Conservation (phyloP, 805 yeast species). For the Deakozyma indianensis region DNA sequence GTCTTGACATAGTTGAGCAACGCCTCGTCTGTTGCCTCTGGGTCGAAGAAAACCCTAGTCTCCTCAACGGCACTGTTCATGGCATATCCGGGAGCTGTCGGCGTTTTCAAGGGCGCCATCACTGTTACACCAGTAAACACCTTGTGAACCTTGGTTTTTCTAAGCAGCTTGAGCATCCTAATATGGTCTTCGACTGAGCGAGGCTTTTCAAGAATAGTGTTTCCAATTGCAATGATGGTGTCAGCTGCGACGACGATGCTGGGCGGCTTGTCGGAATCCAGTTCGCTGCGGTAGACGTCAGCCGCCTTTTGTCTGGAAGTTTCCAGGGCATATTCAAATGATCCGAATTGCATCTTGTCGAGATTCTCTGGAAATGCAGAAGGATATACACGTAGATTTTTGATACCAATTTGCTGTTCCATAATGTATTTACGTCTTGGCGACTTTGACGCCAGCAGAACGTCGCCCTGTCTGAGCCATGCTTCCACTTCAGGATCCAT, state of each 20-base stretch:
- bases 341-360: slow-evolving; percentile 33
- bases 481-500: not conserved
- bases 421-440: slow-evolving; percentile 71
- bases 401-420: slow-evolving; percentile 27
- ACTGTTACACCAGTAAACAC: slow-evolving; percentile 44
- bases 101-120: slow-evolving; percentile 27
- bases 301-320: slow-evolving; percentile 60
- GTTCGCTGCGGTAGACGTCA: slow-evolving; percentile 34
- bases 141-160: slow-evolving; percentile 32
- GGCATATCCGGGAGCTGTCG: slow-evolving; percentile 28
- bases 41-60: slow-evolving; percentile 25
- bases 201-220: slow-evolving; percentile 73
- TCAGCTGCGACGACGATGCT: slow-evolving; percentile 47
- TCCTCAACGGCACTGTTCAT: slow-evolving; percentile 27
- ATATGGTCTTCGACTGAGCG: slow-evolving; percentile 35
- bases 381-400: slow-evolving; percentile 29
- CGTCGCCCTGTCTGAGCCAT: slow-evolving; percentile 11
- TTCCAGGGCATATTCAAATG: slow-evolving; percentile 47
- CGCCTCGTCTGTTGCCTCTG: slow-evolving; percentile 35
- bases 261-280: slow-evolving; percentile 20
- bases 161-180: slow-evolving; percentile 30
- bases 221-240: slow-evolving; percentile 46
- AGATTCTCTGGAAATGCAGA: slow-evolving; percentile 72
- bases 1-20: slow-evolving; percentile 47
- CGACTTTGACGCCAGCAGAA: slow-evolving; percentile 73